phyloP scores from a whole-genome alignment of 2,329 filamentous ascomycete genomes.

The Botrytis cinerea region DNA sequence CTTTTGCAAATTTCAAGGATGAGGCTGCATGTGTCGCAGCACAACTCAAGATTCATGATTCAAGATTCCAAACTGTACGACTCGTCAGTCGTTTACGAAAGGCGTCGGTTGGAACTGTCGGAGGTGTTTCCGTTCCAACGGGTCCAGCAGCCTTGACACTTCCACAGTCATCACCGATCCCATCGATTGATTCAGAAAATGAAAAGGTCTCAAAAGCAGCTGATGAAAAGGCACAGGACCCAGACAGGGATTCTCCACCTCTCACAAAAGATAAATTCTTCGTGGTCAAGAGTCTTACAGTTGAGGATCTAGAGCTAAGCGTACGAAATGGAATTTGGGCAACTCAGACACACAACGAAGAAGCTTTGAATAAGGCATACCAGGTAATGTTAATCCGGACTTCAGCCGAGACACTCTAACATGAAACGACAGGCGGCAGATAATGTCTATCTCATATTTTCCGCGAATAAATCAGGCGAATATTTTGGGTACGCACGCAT shows the following conservation, averaged over 20 bases:
- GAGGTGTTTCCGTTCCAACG: conserved; percentile 36
- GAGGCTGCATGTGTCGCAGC: conserved; percentile 74
- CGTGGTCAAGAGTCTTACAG: conserved; percentile 87
- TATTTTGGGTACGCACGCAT: conserved; percentile 96
- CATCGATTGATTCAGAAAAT: conserved; percentile 39
- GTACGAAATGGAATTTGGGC: conserved; percentile 90
- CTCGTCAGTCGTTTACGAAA: conserved; percentile 81
- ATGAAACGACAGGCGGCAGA: conserved; percentile 62
- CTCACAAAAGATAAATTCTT: conserved; percentile 75
- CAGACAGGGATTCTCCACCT: conserved; percentile 17
- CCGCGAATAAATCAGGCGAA: conserved; percentile 94
- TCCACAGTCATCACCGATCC: conserved; percentile 32
- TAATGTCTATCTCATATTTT: conserved; percentile 90
- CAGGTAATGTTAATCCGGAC: conserved; percentile 55
- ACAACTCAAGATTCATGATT: conserved; percentile 85
- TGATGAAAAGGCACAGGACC: conserved; percentile 24
- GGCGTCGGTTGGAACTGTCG: conserved; percentile 46
- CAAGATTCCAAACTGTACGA: conserved; percentile 80
- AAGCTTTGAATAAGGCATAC: conserved; percentile 78
- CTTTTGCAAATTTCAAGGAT: conserved; percentile 91
- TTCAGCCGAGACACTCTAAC: conserved; percentile 27
- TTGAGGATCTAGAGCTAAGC: conserved; percentile 87
- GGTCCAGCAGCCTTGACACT: conserved; percentile 39
- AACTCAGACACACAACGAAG: conserved; percentile 91
- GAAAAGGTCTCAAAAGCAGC: conserved; percentile 37